Evolutionary conservation across 495 filamentous ascomycete species (phyloP).

Genomic region (Aspergillus coremiiformis): DNA sequence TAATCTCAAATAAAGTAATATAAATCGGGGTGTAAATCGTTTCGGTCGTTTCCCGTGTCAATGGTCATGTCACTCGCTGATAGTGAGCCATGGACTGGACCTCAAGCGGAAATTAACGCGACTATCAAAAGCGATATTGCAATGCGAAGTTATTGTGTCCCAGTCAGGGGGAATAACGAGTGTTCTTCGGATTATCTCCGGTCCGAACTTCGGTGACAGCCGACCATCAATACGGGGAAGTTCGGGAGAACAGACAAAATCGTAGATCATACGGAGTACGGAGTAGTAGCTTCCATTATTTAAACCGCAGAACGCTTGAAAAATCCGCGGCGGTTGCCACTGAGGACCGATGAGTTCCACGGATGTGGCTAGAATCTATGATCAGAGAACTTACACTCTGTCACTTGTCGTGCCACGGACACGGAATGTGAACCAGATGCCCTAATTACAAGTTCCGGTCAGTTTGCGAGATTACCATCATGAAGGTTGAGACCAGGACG

Average conservation of each 20-base stretch:
- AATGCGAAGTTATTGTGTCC: not conserved
- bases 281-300: not conserved
- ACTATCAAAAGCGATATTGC: not conserved
- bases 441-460: slow-evolving; percentile 15
- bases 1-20: not conserved
- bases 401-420: slow-evolving; percentile 14
- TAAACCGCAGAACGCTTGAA: slow-evolving; percentile 10
- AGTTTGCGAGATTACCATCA: not conserved
- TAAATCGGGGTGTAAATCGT: too few relatives aligned
- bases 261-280: too few relatives aligned
- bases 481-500: slow-evolving; percentile 6
- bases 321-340: slow-evolving; percentile 5
- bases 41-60: slow-evolving; percentile 6
- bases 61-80: not conserved
- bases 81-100: not conserved
- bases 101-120: not conserved
- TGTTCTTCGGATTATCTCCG: not conserved
- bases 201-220: not conserved
- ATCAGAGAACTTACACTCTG: slow-evolving; percentile 10
- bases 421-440: slow-evolving; percentile 41
- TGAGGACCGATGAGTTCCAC: not conserved
- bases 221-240: too few relatives aligned
- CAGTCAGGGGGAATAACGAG: not conserved
- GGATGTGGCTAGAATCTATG: not conserved
- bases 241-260: too few relatives aligned